Percentiles rank a stretch among this genome's conserved stretches.
Conservation (phyloP, 2,329 filamentous ascomycete species). For the Fusarium ramigenum region DNA sequence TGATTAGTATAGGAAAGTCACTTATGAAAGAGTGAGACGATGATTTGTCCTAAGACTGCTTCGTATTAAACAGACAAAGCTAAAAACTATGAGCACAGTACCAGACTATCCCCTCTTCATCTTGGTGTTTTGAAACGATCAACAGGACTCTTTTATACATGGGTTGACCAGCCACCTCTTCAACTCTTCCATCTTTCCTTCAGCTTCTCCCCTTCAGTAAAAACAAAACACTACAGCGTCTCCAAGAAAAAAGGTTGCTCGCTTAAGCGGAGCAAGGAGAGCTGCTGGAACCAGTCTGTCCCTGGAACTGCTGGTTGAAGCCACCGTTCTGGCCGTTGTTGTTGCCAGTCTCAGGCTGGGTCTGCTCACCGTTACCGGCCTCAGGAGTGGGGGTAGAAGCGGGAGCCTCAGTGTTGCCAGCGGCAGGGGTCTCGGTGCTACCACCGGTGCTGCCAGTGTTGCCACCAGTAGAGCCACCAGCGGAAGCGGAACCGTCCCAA, state of each 20-base stretch:
- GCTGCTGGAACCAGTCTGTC: background rate
- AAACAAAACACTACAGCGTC: background rate
- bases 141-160: slow-evolving; percentile 25
- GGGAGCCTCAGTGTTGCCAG: background rate
- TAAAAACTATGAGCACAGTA: slow-evolving; percentile 27
- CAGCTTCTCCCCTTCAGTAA: slow-evolving; percentile 12
- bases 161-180: slow-evolving; percentile 3
- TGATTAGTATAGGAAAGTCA: background rate
- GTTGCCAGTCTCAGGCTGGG: background rate
- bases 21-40: background rate
- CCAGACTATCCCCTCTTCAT: slow-evolving; percentile 27
- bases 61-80: slow-evolving; percentile 25
- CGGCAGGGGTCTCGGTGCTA: background rate
- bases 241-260: background rate
- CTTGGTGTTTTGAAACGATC: slow-evolving; percentile 13
- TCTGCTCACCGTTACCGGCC: background rate
- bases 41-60: slow-evolving; percentile 11
- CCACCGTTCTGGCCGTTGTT: background rate
- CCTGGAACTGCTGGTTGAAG: background rate
- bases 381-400: background rate
- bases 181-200: background rate
- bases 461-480: background rate
- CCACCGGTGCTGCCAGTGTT: background rate
- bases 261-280: slow-evolving; percentile 18
- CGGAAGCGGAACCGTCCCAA: background rate